A percentile compares a stretch with the other conserved stretches of the same genome.
Conservation (phyloP, 495 filamentous ascomycete genomes). For the Annulohypoxylon moriforme region DNA sequence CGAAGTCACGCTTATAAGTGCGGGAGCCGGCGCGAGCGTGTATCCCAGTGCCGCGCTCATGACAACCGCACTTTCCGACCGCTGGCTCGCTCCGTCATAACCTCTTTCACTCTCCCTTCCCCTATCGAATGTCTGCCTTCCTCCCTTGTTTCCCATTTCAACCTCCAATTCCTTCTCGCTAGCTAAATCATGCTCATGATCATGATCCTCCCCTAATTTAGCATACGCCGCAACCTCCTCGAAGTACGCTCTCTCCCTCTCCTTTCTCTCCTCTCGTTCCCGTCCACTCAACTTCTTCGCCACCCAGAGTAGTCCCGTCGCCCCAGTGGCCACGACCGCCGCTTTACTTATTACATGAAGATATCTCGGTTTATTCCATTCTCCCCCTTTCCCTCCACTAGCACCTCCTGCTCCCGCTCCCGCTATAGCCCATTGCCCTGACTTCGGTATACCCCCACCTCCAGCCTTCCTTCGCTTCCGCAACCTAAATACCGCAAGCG, state of each 20-base stretch:
- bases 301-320: conserved; percentile 13
- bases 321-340: background rate
- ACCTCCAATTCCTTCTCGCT: background rate
- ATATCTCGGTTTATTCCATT: conserved; percentile 6
- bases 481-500: background rate
- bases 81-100: background rate
- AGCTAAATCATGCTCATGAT: background rate
- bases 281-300: background rate
- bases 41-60: background rate
- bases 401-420: background rate
- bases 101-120: background rate
- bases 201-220: background rate
- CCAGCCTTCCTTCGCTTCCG: conserved; percentile 5
- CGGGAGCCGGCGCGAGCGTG: background rate
- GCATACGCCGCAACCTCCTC: conserved; percentile 1
- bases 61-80: background rate
- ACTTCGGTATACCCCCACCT: background rate
- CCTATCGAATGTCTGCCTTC: background rate
- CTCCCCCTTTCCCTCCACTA: background rate
- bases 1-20: background rate
- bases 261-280: background rate
- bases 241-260: background rate
- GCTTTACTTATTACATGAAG: background rate
- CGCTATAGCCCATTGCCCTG: background rate
- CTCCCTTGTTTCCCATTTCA: background rate